Base-by-base conservation (phyloP, 345 rosid species). In the Geranium brycei region DNA sequence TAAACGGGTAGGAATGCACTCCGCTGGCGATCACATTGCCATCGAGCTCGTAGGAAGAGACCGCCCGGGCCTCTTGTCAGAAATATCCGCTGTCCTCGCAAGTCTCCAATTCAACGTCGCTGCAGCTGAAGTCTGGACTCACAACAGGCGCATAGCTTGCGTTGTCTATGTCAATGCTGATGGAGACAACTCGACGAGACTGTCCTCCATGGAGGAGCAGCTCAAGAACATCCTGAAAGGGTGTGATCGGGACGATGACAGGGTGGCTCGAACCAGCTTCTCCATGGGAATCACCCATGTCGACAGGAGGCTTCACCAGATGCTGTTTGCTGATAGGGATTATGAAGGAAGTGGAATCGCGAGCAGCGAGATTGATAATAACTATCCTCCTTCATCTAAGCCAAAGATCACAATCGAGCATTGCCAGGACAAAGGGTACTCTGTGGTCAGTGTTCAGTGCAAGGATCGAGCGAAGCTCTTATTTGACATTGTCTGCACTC, bases 61-160 rank as follows among this genome's bases (percentile, higher is more conserved):
- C 67, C 87, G 96, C 13, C 91, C 95, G 12, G 98, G 96, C 60
- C 89, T 92, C 53, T 78, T 92, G 65, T 87, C 96, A 0, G 98
- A 92, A 66, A 77, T 92, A 71, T 83, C 85, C 16, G 91, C 98
- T 15, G 81, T 87, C 72, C 85, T 92, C 41, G 86, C 93, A 58
- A 78, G 79, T 72, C 91, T 89, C 30, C 79, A 82, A 63, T 81
- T 86, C 77, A 87, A 92, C 15, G 96, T 92, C n/a, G 80, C 62
- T 13, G 91, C 87, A 10, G 96, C 96, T 10, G 95, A 92, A 76
- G 91, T 85, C 16, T 92, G 98, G 98, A 92, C 96, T 0, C 98
- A 92, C 66, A 92, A 92, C 73, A 73, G 74, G 51, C 70, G 96
- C 57, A 85, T 86, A 64, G 98, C 95, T 5, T 87, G 88, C 66